phyloP scores from a whole-genome alignment of 2,329 filamentous ascomycete genomes.

The Mollisiaceae sp. region DNA sequence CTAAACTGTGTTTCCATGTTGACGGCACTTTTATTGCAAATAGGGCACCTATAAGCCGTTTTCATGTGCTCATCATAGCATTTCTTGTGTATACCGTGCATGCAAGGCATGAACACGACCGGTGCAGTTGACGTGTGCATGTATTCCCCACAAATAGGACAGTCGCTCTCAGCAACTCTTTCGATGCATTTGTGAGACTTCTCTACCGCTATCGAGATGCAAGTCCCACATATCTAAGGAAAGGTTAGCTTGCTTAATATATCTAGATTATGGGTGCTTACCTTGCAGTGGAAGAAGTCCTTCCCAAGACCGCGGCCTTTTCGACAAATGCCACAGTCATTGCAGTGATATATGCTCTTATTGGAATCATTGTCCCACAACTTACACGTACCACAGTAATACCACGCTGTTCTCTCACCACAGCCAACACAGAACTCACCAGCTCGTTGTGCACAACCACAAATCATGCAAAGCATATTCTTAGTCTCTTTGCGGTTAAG shows the following conservation, averaged over 20 bases:
- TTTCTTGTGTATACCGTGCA: conserved; percentile 90
- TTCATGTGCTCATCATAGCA: conserved; percentile 91
- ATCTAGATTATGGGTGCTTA: conserved; percentile 47
- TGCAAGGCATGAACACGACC: conserved; percentile 93
- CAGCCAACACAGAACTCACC: conserved; percentile 80
- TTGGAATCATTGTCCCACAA: conserved; percentile 93
- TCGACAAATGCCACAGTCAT: conserved; percentile 93
- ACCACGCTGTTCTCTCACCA: conserved; percentile 77
- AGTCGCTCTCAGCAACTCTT: conserved; percentile 91
- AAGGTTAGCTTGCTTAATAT: conserved; percentile 9
- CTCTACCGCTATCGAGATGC: conserved; percentile 87
- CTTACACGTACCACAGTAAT: conserved; percentile 94
- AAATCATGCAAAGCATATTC: conserved; percentile 98
- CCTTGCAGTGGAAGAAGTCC: conserved; percentile 98
- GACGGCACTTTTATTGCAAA: conserved; percentile 94
- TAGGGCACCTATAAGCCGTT: conserved; percentile 92
- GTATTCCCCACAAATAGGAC: conserved; percentile 95
- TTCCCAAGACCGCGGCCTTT: conserved; percentile 90
- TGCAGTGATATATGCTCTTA: conserved; percentile 95
- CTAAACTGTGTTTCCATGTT: conserved; percentile 98
- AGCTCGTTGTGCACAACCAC: conserved; percentile 81
- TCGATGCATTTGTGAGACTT: conserved; percentile 92
- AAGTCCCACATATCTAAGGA: conserved; percentile 84
- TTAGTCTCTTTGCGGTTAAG: conserved; percentile 83
- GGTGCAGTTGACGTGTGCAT: conserved; percentile 90